Percentiles rank a stretch among this genome's conserved stretches.
These are phyloP conservation scores for Ceriops decandra DNA, from an alignment of 345 rosid species.

Conservation along the genomic window DNA sequence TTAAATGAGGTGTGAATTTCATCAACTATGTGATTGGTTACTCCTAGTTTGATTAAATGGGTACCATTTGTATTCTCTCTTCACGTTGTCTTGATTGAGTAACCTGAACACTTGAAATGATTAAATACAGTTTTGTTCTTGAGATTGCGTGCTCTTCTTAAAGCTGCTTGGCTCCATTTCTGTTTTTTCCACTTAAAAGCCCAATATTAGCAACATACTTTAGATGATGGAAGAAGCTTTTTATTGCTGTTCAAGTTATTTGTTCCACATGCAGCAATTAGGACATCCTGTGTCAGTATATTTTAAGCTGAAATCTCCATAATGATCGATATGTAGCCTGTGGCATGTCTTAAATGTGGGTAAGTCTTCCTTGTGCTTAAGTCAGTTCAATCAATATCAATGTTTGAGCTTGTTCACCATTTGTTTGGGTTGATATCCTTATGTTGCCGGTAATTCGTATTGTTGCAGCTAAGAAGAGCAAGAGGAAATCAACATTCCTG, in stretches of 20 bases:
- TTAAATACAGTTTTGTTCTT: constrained; percentile 32
- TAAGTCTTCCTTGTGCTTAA: constrained; percentile 3
- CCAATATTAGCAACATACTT: neutral
- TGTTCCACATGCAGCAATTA: constrained; percentile 2
- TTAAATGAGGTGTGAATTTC: constrained; percentile 46
- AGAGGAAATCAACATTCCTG: neutral
- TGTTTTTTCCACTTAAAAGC: neutral
- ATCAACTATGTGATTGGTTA: constrained; percentile 37
- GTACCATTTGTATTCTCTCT: constrained; percentile 25
- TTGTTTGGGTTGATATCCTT: constrained; percentile 14
- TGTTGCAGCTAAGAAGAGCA: constrained; percentile 2
- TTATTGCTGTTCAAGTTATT: constrained; percentile 9
- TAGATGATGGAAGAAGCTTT: constrained; percentile 1
- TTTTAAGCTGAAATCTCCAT: constrained; percentile 3
- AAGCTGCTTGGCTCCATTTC: constrained; percentile 12
- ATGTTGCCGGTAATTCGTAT: constrained; percentile 10
- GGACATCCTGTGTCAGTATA: neutral
- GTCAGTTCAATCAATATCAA: neutral
- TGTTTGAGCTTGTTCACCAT: neutral
- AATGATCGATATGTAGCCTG: neutral
- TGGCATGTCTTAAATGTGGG: constrained; percentile 2
- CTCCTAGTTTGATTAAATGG: constrained; percentile 32
- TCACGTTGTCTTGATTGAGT: constrained; percentile 19
- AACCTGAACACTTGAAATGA: constrained; percentile 30
- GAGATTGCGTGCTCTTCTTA: constrained; percentile 20